phyloP scores from a whole-genome alignment of 1,284 basidiomycete species.

The Ustilago nuda region DNA sequence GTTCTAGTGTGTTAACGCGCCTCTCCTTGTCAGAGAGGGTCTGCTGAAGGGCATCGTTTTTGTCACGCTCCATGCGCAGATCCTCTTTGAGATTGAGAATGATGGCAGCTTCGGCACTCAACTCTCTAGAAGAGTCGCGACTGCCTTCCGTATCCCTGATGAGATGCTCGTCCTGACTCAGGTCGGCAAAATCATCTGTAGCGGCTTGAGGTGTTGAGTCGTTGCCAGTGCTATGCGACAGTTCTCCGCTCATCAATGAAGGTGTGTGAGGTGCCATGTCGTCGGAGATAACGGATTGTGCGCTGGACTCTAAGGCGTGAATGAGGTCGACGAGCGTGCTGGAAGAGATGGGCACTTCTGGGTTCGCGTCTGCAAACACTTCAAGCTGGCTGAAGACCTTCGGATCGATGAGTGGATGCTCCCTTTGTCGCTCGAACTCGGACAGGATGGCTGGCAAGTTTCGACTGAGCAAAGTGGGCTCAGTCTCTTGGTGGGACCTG shows the following conservation, averaged over 20 bases:
- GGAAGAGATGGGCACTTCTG: slow-evolving; percentile 44
- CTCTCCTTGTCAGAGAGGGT: slow-evolving; percentile 48
- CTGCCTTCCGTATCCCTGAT: slow-evolving; percentile 33
- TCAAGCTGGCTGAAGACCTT: slow-evolving; percentile 40
- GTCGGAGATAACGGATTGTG: slow-evolving; percentile 27
- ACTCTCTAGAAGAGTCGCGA: slow-evolving; percentile 36
- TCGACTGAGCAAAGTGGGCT: slow-evolving; percentile 41
- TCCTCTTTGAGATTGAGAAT: slow-evolving; percentile 46
- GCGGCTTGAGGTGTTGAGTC: slow-evolving; percentile 32
- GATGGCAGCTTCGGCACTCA: slow-evolving; percentile 34
- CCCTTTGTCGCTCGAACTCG: slow-evolving; percentile 42
- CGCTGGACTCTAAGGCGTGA: slow-evolving; percentile 40
- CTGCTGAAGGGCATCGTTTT: slow-evolving; percentile 44
- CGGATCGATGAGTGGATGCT: slow-evolving; percentile 40
- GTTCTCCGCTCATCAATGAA: slow-evolving; percentile 24
- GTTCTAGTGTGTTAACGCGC: slow-evolving; percentile 36
- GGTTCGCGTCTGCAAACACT: slow-evolving; percentile 38
- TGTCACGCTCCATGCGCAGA: slow-evolving; percentile 44
- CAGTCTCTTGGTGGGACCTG: background rate
- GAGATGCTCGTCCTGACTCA: slow-evolving; percentile 36
- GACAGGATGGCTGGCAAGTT: slow-evolving; percentile 45
- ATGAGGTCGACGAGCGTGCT: slow-evolving; percentile 47
- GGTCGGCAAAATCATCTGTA: slow-evolving; percentile 27
- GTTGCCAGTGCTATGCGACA: slow-evolving; percentile 39
- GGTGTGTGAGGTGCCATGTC: slow-evolving; percentile 24